Percentiles rank a stretch among this genome's conserved stretches.
Conservation (phyloP, 1,284 basidiomycete species). For the Irpex lacteus region DNA sequence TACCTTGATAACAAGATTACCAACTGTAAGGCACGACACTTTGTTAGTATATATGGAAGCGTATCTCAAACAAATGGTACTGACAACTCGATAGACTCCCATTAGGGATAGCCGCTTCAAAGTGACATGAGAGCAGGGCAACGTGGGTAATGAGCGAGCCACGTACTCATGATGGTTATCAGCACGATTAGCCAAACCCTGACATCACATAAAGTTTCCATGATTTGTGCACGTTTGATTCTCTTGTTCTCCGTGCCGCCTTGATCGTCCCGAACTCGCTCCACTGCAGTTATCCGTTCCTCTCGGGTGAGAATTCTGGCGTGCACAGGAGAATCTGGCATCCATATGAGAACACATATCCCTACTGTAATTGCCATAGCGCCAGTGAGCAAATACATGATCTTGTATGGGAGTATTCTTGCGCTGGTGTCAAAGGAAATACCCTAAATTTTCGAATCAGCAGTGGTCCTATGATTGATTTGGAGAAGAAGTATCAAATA, state of each 20-base stretch:
- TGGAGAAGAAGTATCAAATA: background rate
- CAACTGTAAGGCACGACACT: conserved; percentile 37
- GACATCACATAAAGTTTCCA: conserved; percentile 57
- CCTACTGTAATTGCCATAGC: conserved; percentile 60
- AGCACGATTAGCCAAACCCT: conserved; percentile 64
- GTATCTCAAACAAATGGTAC: conserved; percentile 19
- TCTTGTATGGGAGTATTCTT: conserved; percentile 52
- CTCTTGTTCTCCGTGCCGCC: conserved; percentile 62
- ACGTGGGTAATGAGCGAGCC: conserved; percentile 24
- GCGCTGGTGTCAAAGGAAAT: conserved; percentile 54
- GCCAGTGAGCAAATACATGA: conserved; percentile 62
- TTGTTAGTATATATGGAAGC: background rate
- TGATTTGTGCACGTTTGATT: conserved; percentile 56
- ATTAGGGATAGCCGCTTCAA: conserved; percentile 58
- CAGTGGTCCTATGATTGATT: background rate
- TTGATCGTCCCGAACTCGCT: conserved; percentile 65
- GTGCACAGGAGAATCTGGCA: conserved; percentile 66
- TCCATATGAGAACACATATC: conserved; percentile 52
- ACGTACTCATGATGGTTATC: conserved; percentile 55
- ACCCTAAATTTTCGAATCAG: conserved; percentile 25
- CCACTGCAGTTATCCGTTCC: conserved; percentile 61
- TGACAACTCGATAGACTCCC: conserved; percentile 61
- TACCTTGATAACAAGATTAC: conserved; percentile 55
- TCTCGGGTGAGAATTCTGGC: conserved; percentile 53
- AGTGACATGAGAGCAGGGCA: background rate